Conservation (phyloP, 202 grass and related monocot species). For the Carex arenaria region DNA sequence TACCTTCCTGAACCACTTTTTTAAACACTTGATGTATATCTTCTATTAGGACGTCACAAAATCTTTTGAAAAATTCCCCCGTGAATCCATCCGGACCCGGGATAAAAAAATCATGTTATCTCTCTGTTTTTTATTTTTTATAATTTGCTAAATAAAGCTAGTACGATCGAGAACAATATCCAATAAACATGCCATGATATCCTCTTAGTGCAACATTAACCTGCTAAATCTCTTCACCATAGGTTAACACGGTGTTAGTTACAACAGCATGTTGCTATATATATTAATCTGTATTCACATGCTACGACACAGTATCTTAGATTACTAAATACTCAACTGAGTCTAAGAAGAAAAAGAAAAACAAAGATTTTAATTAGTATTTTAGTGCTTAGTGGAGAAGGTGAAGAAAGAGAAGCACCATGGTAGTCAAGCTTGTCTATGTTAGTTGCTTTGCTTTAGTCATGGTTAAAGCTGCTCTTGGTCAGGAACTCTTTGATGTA, state of each 20-base stretch:
- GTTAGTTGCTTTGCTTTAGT: not conserved
- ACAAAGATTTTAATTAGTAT: not conserved
- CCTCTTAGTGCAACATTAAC: not conserved
- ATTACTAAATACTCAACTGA: not conserved
- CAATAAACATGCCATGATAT: not conserved
- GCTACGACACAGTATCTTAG: not conserved
- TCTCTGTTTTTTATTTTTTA: not conserved
- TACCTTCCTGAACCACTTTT: no score
- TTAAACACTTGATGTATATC: no score
- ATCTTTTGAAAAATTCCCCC: no score
- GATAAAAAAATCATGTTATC: not conserved
- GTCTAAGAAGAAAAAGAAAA: not conserved
- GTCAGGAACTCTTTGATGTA: constrained; percentile 13
- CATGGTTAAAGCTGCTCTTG: not conserved
- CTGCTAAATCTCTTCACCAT: not conserved
- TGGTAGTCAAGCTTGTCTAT: not conserved
- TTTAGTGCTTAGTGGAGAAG: not conserved
- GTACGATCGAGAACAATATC: not conserved
- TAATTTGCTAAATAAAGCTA: not conserved
- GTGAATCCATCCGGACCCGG: no score
- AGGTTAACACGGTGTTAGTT: not conserved
- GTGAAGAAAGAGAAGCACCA: not conserved
- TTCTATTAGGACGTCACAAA: no score
- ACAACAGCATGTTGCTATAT: not conserved
- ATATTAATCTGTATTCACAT: not conserved